Evolutionary conservation across 2,329 filamentous ascomycete species (phyloP), one percentile per base, ranked within the genome.

Genomic region (Penicillium sp.): DNA sequence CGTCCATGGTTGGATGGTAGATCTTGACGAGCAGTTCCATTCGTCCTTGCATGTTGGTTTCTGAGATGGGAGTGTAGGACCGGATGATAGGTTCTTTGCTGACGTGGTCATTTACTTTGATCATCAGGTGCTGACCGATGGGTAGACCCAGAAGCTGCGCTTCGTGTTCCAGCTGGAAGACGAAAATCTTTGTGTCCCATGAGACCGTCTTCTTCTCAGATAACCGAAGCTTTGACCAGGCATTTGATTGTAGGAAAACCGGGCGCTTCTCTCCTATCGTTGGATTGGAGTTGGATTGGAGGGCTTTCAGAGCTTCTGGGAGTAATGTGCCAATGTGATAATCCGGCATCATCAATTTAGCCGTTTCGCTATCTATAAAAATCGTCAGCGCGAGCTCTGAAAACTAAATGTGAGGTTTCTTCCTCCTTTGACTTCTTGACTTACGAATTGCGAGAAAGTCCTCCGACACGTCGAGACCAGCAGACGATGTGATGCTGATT

Each of bases 381-480:
- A 2, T 24, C n/a, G 34, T 47, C 34, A 43, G 52, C n/a, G 29
- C 29, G 39, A n/a, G 44, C 39, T 48, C 26, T 26, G 12, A 9
- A 25, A 3, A n/a, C 12, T 40, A 4, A 29, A 18, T 18, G 18
- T 18, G 18, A 18, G 18, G 18, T 18, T 18, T 18, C 18, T 1
- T 18, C 18, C 18, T 18, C 35, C 4, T 33, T 8, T 7, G n/a
- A 33, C 11, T 33, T 76, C 86, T 77, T 75, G 91, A 77, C 86
- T 77, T 75, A 91, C 88, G 90, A 59, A 96, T 96, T 11, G 87
- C 85, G 72, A 94, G 80, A 65, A 95, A 96, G 57, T 96, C 90
- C 60, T 95, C 90, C 0, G 86, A 86, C 8, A 81, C 81, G 67
- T 96, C 90, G 59, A 87, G 75, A 0, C 84, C 89, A n/a, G 89